Percentiles rank a stretch among this genome's conserved stretches.
These are phyloP conservation scores for Candolleomyces efflorescens DNA, from an alignment of 768 basidiomycete genomes.

Conservation along the genomic window DNA sequence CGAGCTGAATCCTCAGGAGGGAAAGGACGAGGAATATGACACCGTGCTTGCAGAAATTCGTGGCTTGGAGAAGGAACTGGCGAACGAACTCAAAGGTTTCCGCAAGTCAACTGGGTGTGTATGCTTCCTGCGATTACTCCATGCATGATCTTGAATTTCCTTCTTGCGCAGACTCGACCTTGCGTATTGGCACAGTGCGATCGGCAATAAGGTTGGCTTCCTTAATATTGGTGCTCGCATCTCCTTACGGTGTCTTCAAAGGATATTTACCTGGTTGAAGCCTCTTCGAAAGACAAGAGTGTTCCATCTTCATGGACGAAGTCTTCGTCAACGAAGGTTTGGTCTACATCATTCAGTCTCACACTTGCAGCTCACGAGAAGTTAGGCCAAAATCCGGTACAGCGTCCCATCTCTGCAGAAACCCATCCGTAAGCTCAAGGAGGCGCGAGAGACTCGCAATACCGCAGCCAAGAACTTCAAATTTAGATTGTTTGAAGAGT, in stretches of 20 bases:
- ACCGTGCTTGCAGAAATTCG: constrained; percentile 66
- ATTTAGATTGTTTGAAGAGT: constrained; percentile 71
- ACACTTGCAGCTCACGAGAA: neutral
- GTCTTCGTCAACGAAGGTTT: constrained; percentile 73
- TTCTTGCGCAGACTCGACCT: constrained; percentile 26
- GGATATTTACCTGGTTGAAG: constrained; percentile 92
- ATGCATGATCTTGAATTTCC: neutral
- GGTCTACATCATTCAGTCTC: constrained; percentile 5
- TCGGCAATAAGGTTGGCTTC: constrained; percentile 68
- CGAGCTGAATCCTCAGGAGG: constrained; percentile 76
- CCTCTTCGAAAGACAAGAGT: constrained; percentile 43
- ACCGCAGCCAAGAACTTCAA: constrained; percentile 82
- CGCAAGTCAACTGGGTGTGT: constrained; percentile 64
- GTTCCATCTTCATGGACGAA: constrained; percentile 87
- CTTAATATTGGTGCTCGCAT: neutral
- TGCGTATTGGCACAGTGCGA: constrained; percentile 55
- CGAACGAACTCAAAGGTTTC: constrained; percentile 61
- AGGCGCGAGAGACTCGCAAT: constrained; percentile 86
- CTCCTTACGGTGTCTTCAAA: constrained; percentile 22
- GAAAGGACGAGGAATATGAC: constrained; percentile 86
- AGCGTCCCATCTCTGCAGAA: constrained; percentile 66
- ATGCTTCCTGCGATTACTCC: neutral
- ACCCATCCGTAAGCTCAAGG: constrained; percentile 80
- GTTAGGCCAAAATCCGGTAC: constrained; percentile 72
- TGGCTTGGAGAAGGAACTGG: constrained; percentile 65